phyloP scores from a whole-genome alignment of 1,284 basidiomycete species.

The Moesziomyces parantarcticus region DNA sequence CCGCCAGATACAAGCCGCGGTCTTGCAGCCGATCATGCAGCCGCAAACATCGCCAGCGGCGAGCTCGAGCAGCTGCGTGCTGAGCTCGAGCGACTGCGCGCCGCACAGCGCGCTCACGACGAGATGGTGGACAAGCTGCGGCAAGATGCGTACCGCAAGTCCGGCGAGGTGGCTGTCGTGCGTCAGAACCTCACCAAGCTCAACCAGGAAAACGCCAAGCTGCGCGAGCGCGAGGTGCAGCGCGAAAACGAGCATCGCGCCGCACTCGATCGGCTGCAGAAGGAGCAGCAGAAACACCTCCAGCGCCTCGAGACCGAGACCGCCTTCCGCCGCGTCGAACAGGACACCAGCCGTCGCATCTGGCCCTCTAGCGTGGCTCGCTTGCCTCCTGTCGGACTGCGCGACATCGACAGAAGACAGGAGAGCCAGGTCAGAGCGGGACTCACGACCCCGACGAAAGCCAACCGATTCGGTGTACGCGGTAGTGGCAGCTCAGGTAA shows the following conservation, averaged over 20 bases:
- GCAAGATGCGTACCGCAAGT: constrained; percentile 47
- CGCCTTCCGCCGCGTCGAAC: constrained; percentile 57
- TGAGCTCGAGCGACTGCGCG: constrained; percentile 35
- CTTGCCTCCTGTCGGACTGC: constrained; percentile 30
- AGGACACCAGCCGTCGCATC: constrained; percentile 53
- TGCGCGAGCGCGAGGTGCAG: constrained; percentile 44
- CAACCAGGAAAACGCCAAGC: constrained; percentile 47
- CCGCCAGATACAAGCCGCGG: constrained; percentile 15
- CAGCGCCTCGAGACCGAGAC: constrained; percentile 55
- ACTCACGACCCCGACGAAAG: constrained; percentile 43
- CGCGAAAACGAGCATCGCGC: constrained; percentile 48
- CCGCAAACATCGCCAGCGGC: background rate
- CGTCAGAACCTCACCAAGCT: constrained; percentile 52
- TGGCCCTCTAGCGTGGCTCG: constrained; percentile 56
- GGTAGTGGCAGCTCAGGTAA: constrained; percentile 33
- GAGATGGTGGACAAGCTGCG: constrained; percentile 43
- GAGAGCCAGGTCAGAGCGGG: constrained; percentile 44
- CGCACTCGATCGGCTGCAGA: constrained; percentile 42
- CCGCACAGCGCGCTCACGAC: constrained; percentile 42
- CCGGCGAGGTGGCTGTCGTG: constrained; percentile 56
- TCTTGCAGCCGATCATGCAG: background rate
- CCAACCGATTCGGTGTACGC: constrained; percentile 14
- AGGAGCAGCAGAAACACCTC: constrained; percentile 49
- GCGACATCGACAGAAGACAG: constrained; percentile 24
- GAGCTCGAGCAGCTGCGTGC: constrained; percentile 29